Percentiles rank a stretch among this genome's conserved stretches.
phyloP scores from a whole-genome alignment of 2,329 filamentous ascomycete genomes.

The Venturiaceae sp. region DNA sequence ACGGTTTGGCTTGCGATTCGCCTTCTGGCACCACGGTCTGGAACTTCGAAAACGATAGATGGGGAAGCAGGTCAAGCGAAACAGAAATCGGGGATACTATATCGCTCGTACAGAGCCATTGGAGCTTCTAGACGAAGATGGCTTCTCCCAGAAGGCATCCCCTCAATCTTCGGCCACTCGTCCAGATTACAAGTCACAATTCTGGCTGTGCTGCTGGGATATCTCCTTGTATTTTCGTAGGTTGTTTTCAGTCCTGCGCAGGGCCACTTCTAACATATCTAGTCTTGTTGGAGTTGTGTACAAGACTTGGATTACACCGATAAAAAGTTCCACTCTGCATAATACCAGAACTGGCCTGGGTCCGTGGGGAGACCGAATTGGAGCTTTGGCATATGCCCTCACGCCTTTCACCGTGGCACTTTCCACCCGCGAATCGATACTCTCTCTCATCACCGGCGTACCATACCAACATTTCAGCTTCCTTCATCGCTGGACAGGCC shows the following conservation, averaged over 20 bases:
- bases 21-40: constrained; percentile 18
- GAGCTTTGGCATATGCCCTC: constrained; percentile 62
- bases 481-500: constrained; percentile 66
- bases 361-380: constrained; percentile 59
- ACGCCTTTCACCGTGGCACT: constrained; percentile 62
- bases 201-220: constrained; percentile 46
- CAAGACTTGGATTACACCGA: constrained; percentile 59
- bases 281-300: constrained; percentile 57
- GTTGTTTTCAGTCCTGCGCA: background rate
- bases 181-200: constrained; percentile 59
- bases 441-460: constrained; percentile 60
- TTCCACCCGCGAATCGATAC: constrained; percentile 57
- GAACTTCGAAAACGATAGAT: constrained; percentile 9
- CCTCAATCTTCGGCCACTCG: constrained; percentile 54
- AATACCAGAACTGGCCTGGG: constrained; percentile 59
- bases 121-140: constrained; percentile 36
- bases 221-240: constrained; percentile 57
- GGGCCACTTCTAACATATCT: constrained; percentile 6
- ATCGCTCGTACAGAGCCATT: constrained; percentile 24
- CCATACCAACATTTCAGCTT: constrained; percentile 71
- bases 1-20: constrained; percentile 31
- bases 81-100: constrained; percentile 15
- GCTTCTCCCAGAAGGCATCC: constrained; percentile 51
- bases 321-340: constrained; percentile 45
- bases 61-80: constrained; percentile 15